phyloP scores from a whole-genome alignment of 805 yeast genomes.

The Wickerhamiella bombiphila region DNA sequence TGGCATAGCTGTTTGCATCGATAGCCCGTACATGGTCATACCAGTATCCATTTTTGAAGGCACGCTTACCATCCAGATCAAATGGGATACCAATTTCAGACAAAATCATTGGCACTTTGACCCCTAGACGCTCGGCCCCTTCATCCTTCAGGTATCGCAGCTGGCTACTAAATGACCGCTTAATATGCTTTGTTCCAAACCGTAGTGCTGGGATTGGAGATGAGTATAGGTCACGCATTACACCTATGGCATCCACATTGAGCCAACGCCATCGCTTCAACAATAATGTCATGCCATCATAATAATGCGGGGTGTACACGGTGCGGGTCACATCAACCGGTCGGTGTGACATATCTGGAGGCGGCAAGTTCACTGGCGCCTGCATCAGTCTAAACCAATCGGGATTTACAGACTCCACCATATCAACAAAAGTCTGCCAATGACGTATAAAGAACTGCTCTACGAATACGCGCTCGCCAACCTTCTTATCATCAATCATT shows the following conservation, averaged over 20 bases:
- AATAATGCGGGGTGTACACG: conserved; percentile 76
- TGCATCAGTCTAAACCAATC: conserved; percentile 51
- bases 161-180: conserved; percentile 58
- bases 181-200: conserved; percentile 62
- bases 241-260: conserved; percentile 82
- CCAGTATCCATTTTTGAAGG: conserved; percentile 54
- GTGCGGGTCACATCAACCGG: conserved; percentile 32
- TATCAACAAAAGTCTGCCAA: conserved; percentile 36
- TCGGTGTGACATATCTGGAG: conserved; percentile 47
- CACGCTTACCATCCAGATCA: conserved; percentile 74
- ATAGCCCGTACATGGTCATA: conserved; percentile 63
- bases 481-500: not conserved
- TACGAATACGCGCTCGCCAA: conserved; percentile 27
- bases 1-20: conserved; percentile 66
- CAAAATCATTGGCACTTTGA: conserved; percentile 54
- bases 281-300: conserved; percentile 89
- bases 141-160: conserved; percentile 53
- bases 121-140: conserved; percentile 46
- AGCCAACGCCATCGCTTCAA: conserved; percentile 72
- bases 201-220: conserved; percentile 58
- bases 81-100: conserved; percentile 97
- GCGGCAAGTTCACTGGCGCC: conserved; percentile 65
- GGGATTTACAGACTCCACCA: conserved; percentile 32
- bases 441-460: conserved; percentile 52
- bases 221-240: conserved; percentile 60